Percentiles rank a stretch among this genome's conserved stretches.
These are phyloP conservation scores for Suillus subluteus DNA, from an alignment of 768 basidiomycete genomes.

Conservation along the genomic window DNA sequence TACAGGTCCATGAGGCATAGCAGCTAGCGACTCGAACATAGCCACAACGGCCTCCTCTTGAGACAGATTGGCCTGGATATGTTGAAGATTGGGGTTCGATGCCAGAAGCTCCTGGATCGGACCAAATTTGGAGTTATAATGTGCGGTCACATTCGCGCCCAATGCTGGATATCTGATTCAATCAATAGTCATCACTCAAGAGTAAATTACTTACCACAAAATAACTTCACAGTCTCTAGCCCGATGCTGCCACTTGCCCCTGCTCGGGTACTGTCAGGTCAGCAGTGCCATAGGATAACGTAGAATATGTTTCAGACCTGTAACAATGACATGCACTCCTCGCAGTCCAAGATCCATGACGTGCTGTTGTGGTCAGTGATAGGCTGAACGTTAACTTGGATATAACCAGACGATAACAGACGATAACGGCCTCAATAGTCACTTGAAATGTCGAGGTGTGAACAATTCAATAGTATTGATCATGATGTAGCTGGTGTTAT, in stretches of 20 bases:
- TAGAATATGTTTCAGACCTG: slow-evolving; percentile 43
- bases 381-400: background rate
- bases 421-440: background rate
- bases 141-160: slow-evolving; percentile 71
- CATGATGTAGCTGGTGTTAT: too few relatives aligned
- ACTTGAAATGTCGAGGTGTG: background rate
- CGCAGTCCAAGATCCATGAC: slow-evolving; percentile 62
- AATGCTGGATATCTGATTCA: slow-evolving; percentile 47
- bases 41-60: slow-evolving; percentile 54
- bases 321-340: slow-evolving; percentile 68
- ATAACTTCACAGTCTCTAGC: slow-evolving; percentile 58
- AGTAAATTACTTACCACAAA: slow-evolving; percentile 48
- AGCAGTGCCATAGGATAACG: background rate
- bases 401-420: background rate
- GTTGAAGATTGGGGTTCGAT: slow-evolving; percentile 36
- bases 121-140: slow-evolving; percentile 60
- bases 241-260: slow-evolving; percentile 82
- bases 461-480: background rate
- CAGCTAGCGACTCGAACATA: slow-evolving; percentile 48
- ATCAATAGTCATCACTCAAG: background rate
- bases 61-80: slow-evolving; percentile 59
- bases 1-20: slow-evolving; percentile 48
- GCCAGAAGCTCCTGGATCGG: slow-evolving; percentile 45
- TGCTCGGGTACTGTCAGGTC: slow-evolving; percentile 23
- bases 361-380: background rate